Evolutionary conservation across 2,329 filamentous ascomycete genomes (phyloP), one percentile per base, ranked within the genome.

Genomic region (Periglandula ipomoeae): DNA sequence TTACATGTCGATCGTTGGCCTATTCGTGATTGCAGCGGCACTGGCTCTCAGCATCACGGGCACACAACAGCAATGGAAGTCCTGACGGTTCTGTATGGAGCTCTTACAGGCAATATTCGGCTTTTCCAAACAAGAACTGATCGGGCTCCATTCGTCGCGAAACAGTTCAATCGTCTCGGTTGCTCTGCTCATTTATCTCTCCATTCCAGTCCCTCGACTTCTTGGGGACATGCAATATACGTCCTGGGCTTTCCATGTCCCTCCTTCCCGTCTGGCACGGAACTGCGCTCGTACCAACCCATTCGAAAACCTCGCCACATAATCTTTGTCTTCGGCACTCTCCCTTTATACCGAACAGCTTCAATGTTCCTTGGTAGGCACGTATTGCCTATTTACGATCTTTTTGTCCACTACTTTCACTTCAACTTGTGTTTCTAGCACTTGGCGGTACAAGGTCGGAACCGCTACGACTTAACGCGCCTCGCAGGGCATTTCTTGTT

Each of bases 1-100:
- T 47, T 68, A 70, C 54, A 81, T 82, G 78, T 73, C 76, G 23
- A 56, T 80, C 41, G 60, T 80, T 22, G 78, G 78, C 3, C 59
- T 80, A 4, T 61, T 81, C 42, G 69, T 81, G 27, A 64, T 81
- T 19, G 75, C 71, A 30, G 71, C 75, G 24, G 63, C 78, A 24
- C 60, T 73, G 27, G 72, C 74, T 10, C 68, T 82, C 43, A 69
- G 70, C 17, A 68, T 80, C 20, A 62, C 80, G 15, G 76, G 76
- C 41, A 64, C 74, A n/a, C 66, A 79, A 52, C 67, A 79, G 52
- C 67, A 68, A 50, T 80, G 75, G 75, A 67, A 50, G 30, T 48
- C 39, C 39, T 53, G 46, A 52, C 15, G 30, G 15, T n/a, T n/a
- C n/a, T n/a, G n/a, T n/a, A n/a, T n/a, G n/a, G n/a, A 32, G 30